Evolutionary conservation across 2,329 filamentous ascomycete genomes (phyloP).

Genomic region (Verticillium tricorpus): DNA sequence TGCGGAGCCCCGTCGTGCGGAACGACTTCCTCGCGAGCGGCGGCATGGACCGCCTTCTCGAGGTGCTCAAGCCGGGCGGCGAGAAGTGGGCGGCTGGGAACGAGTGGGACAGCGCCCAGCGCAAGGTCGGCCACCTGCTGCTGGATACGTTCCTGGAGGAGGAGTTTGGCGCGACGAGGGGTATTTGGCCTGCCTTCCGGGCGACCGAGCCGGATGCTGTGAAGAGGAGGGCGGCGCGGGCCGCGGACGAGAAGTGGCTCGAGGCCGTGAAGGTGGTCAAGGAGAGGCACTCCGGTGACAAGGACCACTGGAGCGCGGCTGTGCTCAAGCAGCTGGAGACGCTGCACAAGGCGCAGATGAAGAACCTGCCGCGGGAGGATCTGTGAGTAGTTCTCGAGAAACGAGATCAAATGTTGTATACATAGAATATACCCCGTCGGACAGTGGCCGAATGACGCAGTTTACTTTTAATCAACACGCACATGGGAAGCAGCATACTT

Average conservation of each 20-base stretch:
- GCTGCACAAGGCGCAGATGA: conserved; percentile 11
- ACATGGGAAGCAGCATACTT: neutral
- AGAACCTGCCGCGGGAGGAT: conserved; percentile 17
- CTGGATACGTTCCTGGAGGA: conserved; percentile 64
- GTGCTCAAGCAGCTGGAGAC: conserved; percentile 8
- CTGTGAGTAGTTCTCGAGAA: conserved; percentile 12
- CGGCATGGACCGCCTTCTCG: conserved; percentile 51
- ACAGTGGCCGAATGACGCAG: neutral
- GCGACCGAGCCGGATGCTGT: conserved; percentile 8
- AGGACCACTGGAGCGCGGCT: conserved; percentile 12
- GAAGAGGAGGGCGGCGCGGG: conserved; percentile 10
- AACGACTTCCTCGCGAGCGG: conserved; percentile 48
- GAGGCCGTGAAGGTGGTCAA: conserved; percentile 6
- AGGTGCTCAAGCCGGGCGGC: conserved; percentile 40
- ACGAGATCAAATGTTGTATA: conserved; percentile 6
- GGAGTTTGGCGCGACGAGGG: conserved; percentile 54
- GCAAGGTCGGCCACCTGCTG: conserved; percentile 53
- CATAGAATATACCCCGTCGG: neutral
- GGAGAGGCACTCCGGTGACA: conserved; percentile 9
- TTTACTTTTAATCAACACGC: neutral
- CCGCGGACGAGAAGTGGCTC: conserved; percentile 10
- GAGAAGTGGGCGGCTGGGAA: conserved; percentile 19
- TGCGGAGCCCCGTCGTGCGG: conserved; percentile 49
- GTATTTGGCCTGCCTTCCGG: conserved; percentile 45
- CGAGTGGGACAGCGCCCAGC: conserved; percentile 45